Base-by-base conservation (phyloP, 2,329 filamentous ascomycete species). In the Mariannaea sp. region DNA sequence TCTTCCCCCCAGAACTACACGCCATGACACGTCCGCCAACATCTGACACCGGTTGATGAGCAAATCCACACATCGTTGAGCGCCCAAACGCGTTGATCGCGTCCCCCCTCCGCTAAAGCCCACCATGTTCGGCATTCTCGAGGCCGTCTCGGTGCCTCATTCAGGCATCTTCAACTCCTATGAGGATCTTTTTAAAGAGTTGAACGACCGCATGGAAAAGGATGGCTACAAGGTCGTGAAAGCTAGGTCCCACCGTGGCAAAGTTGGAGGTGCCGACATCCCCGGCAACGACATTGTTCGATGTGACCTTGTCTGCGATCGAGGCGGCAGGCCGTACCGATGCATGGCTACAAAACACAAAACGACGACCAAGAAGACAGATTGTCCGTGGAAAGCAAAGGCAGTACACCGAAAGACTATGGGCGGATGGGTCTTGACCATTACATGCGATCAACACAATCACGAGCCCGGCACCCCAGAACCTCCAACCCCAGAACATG, bases 151-250 rank as follows among this genome's bases (percentile, higher is more conserved):
- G 12, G 66, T 72, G 56, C 72, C 72, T 46, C 64, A 71, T 55
- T 64, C 65, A 27, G 70, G 65, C 52, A 65, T 75, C 48, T 77
- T 70, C 56, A 61, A 60, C 46, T 69, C 70, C n/a, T 76, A 73
- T 56, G 75, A 77, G 13, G 73, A 76, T 12, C 67, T 77, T 17
- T 74, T 77, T 56, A 65, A 66, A 35, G 68, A 74, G 29, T 66
- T 77, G 32, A 75, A 70, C 55, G 65, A 68, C 45, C 71, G 71
- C 27, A 76, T 76, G 69, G 68, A 73, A 52, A 75, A 74, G 59
- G 70, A 77, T 52, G 75, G 75, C 53, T 77, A 76, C 71, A 76
- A 76, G 57, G 72, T 77, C 48, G 75, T 77, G 67, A 77, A 76
- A 62, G 68, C 72, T 24, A 69, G 75, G 53, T 76, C 74, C 20